Evolutionary conservation across 371 early-diverging fungal species (phyloP).

Genomic region (Nematocida displodere): DNA sequence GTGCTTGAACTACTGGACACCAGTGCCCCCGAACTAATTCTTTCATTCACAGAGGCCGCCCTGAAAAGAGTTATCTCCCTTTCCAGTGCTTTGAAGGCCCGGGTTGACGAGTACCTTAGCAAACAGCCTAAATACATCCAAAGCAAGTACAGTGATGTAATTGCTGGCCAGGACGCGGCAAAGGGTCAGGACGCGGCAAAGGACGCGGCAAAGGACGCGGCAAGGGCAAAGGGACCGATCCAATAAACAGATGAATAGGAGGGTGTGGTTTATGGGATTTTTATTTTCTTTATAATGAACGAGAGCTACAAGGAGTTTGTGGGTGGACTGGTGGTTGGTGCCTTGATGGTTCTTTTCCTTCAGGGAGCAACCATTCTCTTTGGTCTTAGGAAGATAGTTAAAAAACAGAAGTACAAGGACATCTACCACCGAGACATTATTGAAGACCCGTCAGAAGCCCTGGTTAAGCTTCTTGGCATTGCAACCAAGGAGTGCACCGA

Average conservation of each 20-base stretch:
- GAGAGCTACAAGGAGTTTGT: slow-evolving; percentile 16
- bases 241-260: too few relatives aligned
- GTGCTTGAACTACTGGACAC: background rate
- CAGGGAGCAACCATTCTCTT: slow-evolving; percentile 12
- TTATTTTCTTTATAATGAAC: background rate
- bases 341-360: slow-evolving; percentile 13
- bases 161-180: background rate
- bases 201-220: too few relatives aligned
- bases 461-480: slow-evolving; percentile 12
- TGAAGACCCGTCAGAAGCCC: slow-evolving; percentile 29
- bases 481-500: slow-evolving; percentile 54
- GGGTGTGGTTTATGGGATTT: too few relatives aligned
- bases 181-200: too few relatives aligned
- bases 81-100: background rate
- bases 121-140: slow-evolving; percentile 36
- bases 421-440: slow-evolving; percentile 33
- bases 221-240: too few relatives aligned
- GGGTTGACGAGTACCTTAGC: slow-evolving; percentile 11
- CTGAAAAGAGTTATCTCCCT: background rate
- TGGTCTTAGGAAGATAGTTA: slow-evolving; percentile 31
- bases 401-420: slow-evolving; percentile 33
- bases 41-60: background rate
- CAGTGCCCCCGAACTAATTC: slow-evolving; percentile 1
- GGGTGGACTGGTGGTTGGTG: slow-evolving; percentile 1
- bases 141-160: slow-evolving; percentile 15